Percentiles rank a stretch among this genome's conserved stretches.
phyloP scores from a whole-genome alignment of 2,329 filamentous ascomycete genomes.

The Colletotrichum spaethianum region DNA sequence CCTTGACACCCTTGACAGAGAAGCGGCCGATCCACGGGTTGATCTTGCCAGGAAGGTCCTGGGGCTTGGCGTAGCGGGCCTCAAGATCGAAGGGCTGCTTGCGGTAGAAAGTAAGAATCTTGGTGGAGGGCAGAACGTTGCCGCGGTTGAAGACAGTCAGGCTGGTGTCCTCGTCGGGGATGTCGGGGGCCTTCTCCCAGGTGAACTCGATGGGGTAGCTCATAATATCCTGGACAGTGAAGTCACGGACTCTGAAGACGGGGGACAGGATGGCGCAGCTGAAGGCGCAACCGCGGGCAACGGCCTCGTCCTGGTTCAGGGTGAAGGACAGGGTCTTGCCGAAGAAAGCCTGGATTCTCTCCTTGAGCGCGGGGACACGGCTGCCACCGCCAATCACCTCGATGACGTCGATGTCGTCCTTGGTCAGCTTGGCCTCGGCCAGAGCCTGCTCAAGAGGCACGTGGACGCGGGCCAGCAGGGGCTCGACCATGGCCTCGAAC shows the following conservation, averaged over 20 bases:
- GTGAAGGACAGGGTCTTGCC: conserved; percentile 95
- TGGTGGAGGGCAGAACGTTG: conserved; percentile 97
- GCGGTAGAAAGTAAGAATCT: conserved; percentile 99
- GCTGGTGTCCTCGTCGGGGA: conserved; percentile 97
- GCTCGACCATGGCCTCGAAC: conserved; percentile 90
- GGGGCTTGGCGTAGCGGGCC: conserved; percentile 91
- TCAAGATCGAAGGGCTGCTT: conserved; percentile 98
- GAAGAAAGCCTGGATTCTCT: conserved; percentile 90
- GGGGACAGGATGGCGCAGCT: conserved; percentile 97
- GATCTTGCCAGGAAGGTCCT: conserved; percentile 87
- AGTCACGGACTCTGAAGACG: conserved; percentile 98
- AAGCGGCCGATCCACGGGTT: conserved; percentile 98
- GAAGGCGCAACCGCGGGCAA: conserved; percentile 96
- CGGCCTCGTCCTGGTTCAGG: conserved; percentile 97
- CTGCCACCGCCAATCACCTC: conserved; percentile 96
- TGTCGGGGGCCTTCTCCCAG: conserved; percentile 98
- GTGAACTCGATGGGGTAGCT: conserved; percentile 98
- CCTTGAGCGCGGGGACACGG: conserved; percentile 93
- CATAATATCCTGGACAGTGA: conserved; percentile 96
- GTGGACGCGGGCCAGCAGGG: conserved; percentile 81
- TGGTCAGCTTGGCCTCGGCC: conserved; percentile 90
- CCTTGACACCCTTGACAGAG: conserved; percentile 97
- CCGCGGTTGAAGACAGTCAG: conserved; percentile 98
- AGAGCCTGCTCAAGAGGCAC: conserved; percentile 90
- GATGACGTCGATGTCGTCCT: conserved; percentile 92